Percentiles rank a stretch among this genome's conserved stretches.
Conservation (phyloP, 495 filamentous ascomycete species). For the Neurospora africana region DNA sequence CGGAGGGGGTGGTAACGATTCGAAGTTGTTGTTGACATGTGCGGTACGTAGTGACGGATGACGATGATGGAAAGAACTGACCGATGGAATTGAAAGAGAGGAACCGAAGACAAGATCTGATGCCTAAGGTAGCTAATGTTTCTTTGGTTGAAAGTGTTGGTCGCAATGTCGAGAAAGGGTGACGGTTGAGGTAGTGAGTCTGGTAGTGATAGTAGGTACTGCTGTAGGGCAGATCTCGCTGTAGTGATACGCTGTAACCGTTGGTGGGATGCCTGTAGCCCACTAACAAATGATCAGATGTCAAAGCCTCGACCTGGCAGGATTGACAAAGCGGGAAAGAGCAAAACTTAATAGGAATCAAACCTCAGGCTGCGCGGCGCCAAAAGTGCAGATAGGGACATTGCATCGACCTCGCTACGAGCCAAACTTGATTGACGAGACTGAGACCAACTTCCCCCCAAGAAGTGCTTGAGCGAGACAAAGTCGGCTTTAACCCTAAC, state of each 20-base stretch:
- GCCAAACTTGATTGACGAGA: no score
- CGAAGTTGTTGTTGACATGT: not conserved
- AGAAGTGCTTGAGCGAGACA: no score
- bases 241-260: not conserved
- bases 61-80: not conserved
- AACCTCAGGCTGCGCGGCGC: no score
- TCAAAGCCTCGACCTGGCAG: not conserved
- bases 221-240: not conserved
- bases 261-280: not conserved
- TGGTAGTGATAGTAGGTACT: not conserved
- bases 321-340: not conserved
- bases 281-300: not conserved
- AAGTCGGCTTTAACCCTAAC: not conserved
- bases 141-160: no score
- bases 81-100: not conserved
- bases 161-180: not conserved
- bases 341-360: no score
- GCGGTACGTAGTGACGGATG: not conserved
- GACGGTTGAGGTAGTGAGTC: not conserved
- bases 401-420: no score
- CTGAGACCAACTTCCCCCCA: no score
- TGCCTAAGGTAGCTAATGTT: no score
- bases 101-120: not conserved
- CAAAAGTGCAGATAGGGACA: no score
- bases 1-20: not conserved